These are phyloP conservation scores for Logfia minima DNA, from an alignment of 129 eudicot species.

Conservation along the genomic window DNA sequence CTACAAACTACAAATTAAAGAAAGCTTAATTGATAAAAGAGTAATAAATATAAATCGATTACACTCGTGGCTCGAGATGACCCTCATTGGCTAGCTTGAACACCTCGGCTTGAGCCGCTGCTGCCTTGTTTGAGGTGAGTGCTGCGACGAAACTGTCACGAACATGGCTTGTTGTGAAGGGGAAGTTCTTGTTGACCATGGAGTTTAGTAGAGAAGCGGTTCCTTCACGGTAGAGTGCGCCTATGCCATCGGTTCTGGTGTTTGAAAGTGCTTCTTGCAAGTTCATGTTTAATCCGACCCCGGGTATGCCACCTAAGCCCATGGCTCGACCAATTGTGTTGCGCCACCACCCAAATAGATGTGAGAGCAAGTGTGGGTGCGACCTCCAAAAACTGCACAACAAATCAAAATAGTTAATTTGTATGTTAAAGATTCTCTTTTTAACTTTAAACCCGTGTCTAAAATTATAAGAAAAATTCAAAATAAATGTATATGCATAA, in stretches of 20 bases:
- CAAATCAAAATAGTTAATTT: background rate
- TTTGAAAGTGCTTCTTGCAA: constrained; percentile 65
- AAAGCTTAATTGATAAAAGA: background rate
- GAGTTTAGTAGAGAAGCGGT: constrained; percentile 78
- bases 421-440: no score
- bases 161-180: constrained; percentile 66
- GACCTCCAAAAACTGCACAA: constrained; percentile 66
- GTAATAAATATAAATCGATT: background rate
- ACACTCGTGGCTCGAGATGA: constrained; percentile 44
- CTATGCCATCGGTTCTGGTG: constrained; percentile 59
- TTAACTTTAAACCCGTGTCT: background rate
- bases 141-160: constrained; percentile 50
- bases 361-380: constrained; percentile 56
- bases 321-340: constrained; percentile 45
- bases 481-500: background rate
- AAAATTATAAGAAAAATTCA: background rate
- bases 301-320: constrained; percentile 52
- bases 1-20: constrained; percentile 19
- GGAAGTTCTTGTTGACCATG: constrained; percentile 55
- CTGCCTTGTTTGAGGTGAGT: constrained; percentile 61
- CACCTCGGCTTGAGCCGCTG: constrained; percentile 67
- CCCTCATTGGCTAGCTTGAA: constrained; percentile 90
- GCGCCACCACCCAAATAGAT: constrained; percentile 53
- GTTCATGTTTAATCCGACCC: constrained; percentile 38
- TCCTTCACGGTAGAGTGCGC: constrained; percentile 78